Percentiles rank a stretch among this genome's conserved stretches.
phyloP scores from a whole-genome alignment of 768 basidiomycete species.

The Cyathus striatus region DNA sequence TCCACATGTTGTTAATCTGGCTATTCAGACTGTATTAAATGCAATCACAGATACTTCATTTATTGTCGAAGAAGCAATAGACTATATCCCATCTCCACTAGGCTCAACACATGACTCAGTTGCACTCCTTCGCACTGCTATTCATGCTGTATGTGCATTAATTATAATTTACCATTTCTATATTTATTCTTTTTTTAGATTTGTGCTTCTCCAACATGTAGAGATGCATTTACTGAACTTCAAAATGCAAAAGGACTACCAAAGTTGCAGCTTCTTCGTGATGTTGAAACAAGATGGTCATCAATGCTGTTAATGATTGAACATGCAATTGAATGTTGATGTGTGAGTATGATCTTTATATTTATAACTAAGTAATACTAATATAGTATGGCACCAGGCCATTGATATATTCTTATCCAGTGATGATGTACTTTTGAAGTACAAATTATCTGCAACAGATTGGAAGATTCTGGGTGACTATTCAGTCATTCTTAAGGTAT shows the following conservation, averaged over 20 bases:
- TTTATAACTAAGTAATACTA: slow-evolving; percentile 1
- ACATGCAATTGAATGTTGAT: slow-evolving; percentile 16
- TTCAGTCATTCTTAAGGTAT: slow-evolving; percentile 18
- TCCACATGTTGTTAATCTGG: slow-evolving; percentile 19
- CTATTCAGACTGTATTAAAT: slow-evolving; percentile 11
- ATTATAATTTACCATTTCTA: background rate
- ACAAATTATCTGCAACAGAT: slow-evolving; percentile 11
- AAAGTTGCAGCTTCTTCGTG: slow-evolving; percentile 2
- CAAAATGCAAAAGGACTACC: too few relatives aligned
- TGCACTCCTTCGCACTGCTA: slow-evolving; percentile 6
- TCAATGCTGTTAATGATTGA: slow-evolving; percentile 23
- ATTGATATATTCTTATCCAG: slow-evolving; percentile 14
- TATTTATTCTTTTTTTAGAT: slow-evolving; percentile 3
- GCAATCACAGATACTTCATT: slow-evolving; percentile 9
- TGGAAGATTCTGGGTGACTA: slow-evolving; percentile 18
- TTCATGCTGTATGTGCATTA: slow-evolving; percentile 10
- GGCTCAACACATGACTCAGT: slow-evolving; percentile 5
- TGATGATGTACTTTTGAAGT: slow-evolving; percentile 15
- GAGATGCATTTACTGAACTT: slow-evolving; percentile 7
- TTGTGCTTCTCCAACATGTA: slow-evolving; percentile 7
- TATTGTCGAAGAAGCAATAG: slow-evolving; percentile 3
- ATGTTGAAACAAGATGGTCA: slow-evolving; percentile 24
- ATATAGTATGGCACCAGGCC: slow-evolving; percentile 12
- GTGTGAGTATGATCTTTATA: slow-evolving; percentile 13
- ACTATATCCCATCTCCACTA: background rate